Evolutionary conservation across 306 rosid species (phyloP).

Genomic region (Cucurbita ficifolia): DNA sequence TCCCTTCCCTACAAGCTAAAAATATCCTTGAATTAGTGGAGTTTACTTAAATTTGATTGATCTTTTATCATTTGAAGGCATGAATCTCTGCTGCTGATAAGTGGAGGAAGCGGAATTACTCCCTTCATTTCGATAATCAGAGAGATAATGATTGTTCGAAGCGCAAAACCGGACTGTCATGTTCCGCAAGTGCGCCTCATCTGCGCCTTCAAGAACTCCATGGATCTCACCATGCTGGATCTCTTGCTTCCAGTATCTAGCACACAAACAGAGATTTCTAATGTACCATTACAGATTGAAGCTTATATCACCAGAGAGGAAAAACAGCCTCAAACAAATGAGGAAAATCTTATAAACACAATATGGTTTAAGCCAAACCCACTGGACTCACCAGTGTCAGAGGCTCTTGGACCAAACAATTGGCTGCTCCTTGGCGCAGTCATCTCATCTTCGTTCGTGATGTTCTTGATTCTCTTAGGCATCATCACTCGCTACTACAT

Average conservation of each 20-base stretch:
- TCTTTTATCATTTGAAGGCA: constrained; percentile 15
- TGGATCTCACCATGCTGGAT: constrained; percentile 29
- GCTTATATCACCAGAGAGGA: constrained; percentile 32
- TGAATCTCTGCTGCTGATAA: constrained; percentile 27
- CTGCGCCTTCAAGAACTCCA: constrained; percentile 36
- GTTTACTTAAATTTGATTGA: background rate
- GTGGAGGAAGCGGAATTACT: constrained; percentile 65
- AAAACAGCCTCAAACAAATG: constrained; percentile 2
- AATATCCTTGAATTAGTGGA: background rate
- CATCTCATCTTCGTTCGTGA: constrained; percentile 25
- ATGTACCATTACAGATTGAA: constrained; percentile 20
- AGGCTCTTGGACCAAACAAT: constrained; percentile 18
- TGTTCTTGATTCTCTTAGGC: constrained; percentile 26
- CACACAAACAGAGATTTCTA: constrained; percentile 1
- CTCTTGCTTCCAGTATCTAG: constrained; percentile 27
- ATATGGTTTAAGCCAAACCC: constrained; percentile 22
- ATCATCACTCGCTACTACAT: constrained; percentile 22
- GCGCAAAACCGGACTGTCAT: constrained; percentile 14
- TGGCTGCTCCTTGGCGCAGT: constrained; percentile 30
- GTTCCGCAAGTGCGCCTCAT: constrained; percentile 20
- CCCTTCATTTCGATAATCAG: constrained; percentile 55
- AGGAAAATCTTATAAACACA: constrained; percentile 15
- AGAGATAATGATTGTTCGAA: constrained; percentile 37
- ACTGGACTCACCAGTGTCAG: constrained; percentile 19
- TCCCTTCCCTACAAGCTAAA: background rate